Conservation (phyloP, 116 monocot species). For the Phalaenopsis hybrid region DNA sequence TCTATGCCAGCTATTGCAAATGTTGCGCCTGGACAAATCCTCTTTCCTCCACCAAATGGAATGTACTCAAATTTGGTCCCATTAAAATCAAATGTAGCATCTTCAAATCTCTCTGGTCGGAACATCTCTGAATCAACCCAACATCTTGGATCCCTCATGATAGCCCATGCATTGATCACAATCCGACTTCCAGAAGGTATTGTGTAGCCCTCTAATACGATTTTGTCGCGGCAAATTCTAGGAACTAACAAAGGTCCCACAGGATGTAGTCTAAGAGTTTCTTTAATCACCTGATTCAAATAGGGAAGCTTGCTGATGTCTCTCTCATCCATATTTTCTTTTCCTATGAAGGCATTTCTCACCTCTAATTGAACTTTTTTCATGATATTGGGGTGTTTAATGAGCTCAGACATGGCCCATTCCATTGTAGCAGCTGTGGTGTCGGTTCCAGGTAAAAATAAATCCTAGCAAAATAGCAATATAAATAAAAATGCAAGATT, state of each 20-base stretch:
- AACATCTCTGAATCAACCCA: constrained; percentile 22
- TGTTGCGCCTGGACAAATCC: neutral
- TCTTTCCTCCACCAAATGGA: constrained; percentile 5
- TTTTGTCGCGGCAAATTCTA: neutral
- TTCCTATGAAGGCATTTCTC: neutral
- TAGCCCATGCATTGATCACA: constrained; percentile 9
- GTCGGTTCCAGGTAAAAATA: neutral
- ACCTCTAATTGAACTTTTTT: too few species aligned
- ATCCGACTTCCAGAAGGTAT: constrained; percentile 14
- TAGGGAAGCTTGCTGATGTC: neutral
- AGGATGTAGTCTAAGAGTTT: neutral
- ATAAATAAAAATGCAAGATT: neutral
- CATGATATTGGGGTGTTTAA: neutral
- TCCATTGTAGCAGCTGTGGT: neutral
- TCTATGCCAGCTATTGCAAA: neutral
- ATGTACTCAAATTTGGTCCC: neutral
- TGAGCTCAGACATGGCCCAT: constrained; percentile 10
- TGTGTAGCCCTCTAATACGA: constrained; percentile 11
- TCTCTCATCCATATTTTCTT: neutral
- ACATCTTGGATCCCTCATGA: constrained; percentile 11
- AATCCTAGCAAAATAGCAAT: neutral
- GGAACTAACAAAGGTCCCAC: neutral
- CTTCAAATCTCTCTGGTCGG: constrained; percentile 21
- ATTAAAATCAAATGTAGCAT: neutral
- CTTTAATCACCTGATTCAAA: constrained; percentile 2